A percentile compares a stretch with the other conserved stretches of the same genome.
Conservation (phyloP, 2,329 filamentous ascomycete genomes). For the Ophiostoma ips region DNA sequence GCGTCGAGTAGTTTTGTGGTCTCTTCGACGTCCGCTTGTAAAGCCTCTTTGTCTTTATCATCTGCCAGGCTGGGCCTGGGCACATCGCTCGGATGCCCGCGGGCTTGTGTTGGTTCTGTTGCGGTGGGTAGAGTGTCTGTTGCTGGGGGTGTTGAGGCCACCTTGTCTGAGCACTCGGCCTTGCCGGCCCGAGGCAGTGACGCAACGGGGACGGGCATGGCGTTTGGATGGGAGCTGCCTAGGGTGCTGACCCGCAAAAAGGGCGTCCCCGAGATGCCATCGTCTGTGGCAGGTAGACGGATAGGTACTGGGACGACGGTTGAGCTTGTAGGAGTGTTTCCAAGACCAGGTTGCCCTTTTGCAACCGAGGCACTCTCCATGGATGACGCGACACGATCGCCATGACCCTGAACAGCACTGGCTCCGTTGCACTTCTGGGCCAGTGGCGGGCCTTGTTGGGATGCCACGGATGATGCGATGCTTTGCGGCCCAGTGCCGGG, state of each 20-base stretch:
- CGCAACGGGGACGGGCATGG: conserved; percentile 17
- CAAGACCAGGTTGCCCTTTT: neutral
- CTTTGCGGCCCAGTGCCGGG: neutral
- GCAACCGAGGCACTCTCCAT: neutral
- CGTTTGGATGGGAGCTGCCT: conserved; percentile 17
- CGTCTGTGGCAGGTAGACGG: conserved; percentile 23
- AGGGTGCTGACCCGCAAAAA: conserved; percentile 33
- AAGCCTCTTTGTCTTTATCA: neutral
- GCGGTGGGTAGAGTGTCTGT: neutral
- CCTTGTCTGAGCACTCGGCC: neutral
- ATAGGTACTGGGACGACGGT: conserved; percentile 6
- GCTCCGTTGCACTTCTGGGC: neutral
- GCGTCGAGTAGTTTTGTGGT: neutral
- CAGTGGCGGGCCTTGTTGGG: neutral
- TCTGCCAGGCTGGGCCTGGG: neutral
- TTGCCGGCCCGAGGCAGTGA: conserved; percentile 13
- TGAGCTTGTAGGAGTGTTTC: neutral
- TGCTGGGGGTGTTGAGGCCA: neutral
- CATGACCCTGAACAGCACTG: no score
- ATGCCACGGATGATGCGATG: neutral
- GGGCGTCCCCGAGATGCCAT: conserved; percentile 41
- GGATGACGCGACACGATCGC: neutral
- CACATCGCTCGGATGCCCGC: neutral
- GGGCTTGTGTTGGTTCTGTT: neutral
- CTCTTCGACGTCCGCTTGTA: neutral